phyloP scores from a whole-genome alignment of 2,329 filamentous ascomycete species.

The Cladosporium sphaerospermum region DNA sequence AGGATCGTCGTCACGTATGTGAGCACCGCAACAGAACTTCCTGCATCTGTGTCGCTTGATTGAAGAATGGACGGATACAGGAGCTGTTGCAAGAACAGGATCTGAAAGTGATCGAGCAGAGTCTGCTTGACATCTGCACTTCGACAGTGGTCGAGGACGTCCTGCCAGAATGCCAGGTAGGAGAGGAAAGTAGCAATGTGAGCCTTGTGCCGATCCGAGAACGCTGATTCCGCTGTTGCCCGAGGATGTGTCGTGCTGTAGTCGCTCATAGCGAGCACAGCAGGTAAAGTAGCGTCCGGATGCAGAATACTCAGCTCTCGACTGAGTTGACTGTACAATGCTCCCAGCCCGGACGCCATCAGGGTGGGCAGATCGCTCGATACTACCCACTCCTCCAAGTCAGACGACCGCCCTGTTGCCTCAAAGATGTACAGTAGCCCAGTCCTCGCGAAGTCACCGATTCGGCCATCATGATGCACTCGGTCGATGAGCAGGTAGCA shows the following conservation, averaged over 20 bases:
- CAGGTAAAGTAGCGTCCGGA: slow-evolving; percentile 66
- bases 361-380: slow-evolving; percentile 93
- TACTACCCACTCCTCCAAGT: slow-evolving; percentile 91
- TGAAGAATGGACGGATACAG: slow-evolving; percentile 94
- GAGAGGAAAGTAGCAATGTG: slow-evolving; percentile 91
- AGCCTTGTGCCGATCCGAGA: slow-evolving; percentile 68
- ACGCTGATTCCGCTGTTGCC: slow-evolving; percentile 66
- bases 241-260: slow-evolving; percentile 67
- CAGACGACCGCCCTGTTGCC: slow-evolving; percentile 73
- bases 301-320: slow-evolving; percentile 77
- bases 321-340: slow-evolving; percentile 63
- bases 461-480: slow-evolving; percentile 89
- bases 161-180: slow-evolving; percentile 95
- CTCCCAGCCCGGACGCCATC: slow-evolving; percentile 93
- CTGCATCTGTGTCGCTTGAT: slow-evolving; percentile 93
- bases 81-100: slow-evolving; percentile 90
- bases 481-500: slow-evolving; percentile 96
- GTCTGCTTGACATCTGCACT: slow-evolving; percentile 90
- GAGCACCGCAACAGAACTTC: slow-evolving; percentile 90
- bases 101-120: slow-evolving; percentile 91
- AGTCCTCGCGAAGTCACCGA: slow-evolving; percentile 92
- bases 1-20: slow-evolving; percentile 89
- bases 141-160: slow-evolving; percentile 90
- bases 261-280: slow-evolving; percentile 83
- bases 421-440: slow-evolving; percentile 94